Evolutionary conservation across 2,329 filamentous ascomycete genomes (phyloP), one percentile per base, ranked within the genome.

Genomic region (Xylariaceae sp.): DNA sequence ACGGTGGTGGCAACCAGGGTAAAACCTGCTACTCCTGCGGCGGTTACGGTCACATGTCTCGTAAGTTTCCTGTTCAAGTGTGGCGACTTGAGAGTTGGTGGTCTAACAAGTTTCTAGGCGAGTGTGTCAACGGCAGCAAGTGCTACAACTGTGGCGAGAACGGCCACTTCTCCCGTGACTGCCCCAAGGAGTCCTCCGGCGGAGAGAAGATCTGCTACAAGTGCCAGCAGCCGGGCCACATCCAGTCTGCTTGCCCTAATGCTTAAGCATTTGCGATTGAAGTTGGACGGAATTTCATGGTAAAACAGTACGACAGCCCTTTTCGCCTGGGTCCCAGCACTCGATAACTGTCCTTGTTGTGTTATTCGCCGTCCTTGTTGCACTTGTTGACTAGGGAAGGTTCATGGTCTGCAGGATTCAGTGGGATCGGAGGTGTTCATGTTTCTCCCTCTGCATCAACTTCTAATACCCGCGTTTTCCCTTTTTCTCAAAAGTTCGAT

Each of bases 11-110:
- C 75, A 75, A 71, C 62, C 66, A 67, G 55, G 65, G 85, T 72
- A 91, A 93, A 82, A 97, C 92, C 70, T 97, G 94, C 88, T 99
- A 97, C 84, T 96, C 92, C 50, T 97, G 94, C 80, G 94, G 94
- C 70, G 94, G 94, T 67, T 92, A 91, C 74, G 93, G 93, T 72
- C 94, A 99, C 82, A 93, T 96, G 89, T 92, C 90, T 74, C 89
- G 92, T 82, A 74, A 72, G 83, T 81, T 10, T 37, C 37, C 3
- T 49, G 18, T 30, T 5, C 30, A 15, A 44, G n/a, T 49, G 49
- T 37, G 34, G 9, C n/a, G 42, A 11, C 11, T n/a, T 44, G 9
- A 18, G 48, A 47, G 52, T 56, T 39, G 11, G 49, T 56, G 45
- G 54, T 53, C 58, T 69, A 53, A 53, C 53, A 2, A 4, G 13